These are phyloP conservation scores for Lepidium campestre DNA, from an alignment of 441 rosid genomes.

Conservation along the genomic window DNA sequence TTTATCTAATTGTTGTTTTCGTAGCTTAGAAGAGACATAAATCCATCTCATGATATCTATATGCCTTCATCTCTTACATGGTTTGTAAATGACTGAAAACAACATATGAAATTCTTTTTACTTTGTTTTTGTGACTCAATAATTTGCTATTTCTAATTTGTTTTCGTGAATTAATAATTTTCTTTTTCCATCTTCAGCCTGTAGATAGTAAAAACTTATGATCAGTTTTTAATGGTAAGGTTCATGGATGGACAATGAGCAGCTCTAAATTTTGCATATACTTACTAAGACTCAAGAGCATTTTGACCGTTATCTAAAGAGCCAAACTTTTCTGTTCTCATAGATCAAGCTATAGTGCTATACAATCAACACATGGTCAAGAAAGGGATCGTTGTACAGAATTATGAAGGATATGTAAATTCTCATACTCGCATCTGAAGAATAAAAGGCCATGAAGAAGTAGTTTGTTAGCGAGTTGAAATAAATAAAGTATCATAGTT, in stretches of 20 bases:
- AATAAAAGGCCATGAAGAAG: too few relatives aligned
- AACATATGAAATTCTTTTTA: background rate
- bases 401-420: constrained; percentile 78
- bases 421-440: constrained; percentile 65
- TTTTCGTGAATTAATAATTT: background rate
- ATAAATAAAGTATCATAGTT: too few relatives aligned
- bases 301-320: background rate
- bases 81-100: constrained; percentile 32
- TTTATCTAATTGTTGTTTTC: background rate
- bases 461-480: too few relatives aligned
- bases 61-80: constrained; percentile 83
- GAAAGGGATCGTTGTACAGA: constrained; percentile 63
- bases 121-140: background rate
- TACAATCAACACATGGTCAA: constrained; percentile 67
- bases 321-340: constrained; percentile 39
- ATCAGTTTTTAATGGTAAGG: constrained; percentile 89
- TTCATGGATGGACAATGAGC: constrained; percentile 91
- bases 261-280: background rate
- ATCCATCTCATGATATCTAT: constrained; percentile 40
- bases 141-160: too few relatives aligned
- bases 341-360: constrained; percentile 79
- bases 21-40: constrained; percentile 67
- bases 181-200: constrained; percentile 38
- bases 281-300: background rate
- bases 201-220: constrained; percentile 53